phyloP scores from a whole-genome alignment of 352 stramenopile genomes.

The Globisporangium iwayamae region DNA sequence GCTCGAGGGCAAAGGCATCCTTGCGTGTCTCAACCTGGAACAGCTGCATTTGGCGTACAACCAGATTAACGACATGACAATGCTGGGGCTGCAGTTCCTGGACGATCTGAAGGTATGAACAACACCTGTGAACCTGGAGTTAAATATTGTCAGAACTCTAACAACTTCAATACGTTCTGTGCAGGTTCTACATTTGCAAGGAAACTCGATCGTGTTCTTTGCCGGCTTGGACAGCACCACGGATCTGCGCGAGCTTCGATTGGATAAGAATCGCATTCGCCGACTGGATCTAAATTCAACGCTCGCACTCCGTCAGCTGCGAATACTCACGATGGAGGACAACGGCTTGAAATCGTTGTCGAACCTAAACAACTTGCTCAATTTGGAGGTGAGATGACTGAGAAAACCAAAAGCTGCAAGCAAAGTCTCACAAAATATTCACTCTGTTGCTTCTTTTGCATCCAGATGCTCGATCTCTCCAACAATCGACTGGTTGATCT shows the following conservation, averaged over 20 bases:
- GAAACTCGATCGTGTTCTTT: conserved; percentile 75
- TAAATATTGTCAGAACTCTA: background rate
- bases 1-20: conserved; percentile 44
- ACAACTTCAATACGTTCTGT: background rate
- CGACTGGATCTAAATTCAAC: conserved; percentile 63
- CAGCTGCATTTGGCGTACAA: conserved; percentile 77
- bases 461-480: conserved; percentile 61
- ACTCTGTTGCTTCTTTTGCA: background rate
- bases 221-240: conserved; percentile 55
- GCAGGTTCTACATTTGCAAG: conserved; percentile 71
- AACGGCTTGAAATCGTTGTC: conserved; percentile 74
- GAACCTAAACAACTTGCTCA: conserved; percentile 62
- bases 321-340: conserved; percentile 67
- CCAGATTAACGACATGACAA: conserved; percentile 71
- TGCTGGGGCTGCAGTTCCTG: conserved; percentile 63
- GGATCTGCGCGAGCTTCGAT: conserved; percentile 61
- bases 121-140: background rate
- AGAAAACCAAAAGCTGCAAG: background rate
- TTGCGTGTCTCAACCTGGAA: conserved; percentile 61
- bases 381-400: conserved; percentile 51
- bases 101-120: conserved; percentile 53
- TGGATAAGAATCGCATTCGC: conserved; percentile 85
- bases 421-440: background rate
- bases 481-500: conserved; percentile 77
- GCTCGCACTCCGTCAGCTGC: conserved; percentile 42